Evolutionary conservation across 2,329 filamentous ascomycete species (phyloP).

Genomic region (Aspergillus carbonarius): DNA sequence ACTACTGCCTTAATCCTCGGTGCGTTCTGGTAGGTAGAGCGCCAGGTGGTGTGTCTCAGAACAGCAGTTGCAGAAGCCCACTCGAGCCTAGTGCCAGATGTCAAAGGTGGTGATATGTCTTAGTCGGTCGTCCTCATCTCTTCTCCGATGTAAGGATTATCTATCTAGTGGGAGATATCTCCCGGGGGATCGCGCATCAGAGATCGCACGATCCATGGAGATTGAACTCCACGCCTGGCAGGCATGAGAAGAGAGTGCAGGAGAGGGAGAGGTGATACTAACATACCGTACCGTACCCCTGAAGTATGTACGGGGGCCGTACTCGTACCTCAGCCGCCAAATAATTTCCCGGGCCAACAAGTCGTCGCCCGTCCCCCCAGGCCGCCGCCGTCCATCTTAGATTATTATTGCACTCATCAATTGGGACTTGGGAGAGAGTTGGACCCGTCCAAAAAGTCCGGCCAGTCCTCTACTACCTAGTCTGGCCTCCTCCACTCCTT

Average conservation of each 20-base stretch:
- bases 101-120: background rate
- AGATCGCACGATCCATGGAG: background rate
- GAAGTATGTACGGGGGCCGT: background rate
- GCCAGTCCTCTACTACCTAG: background rate
- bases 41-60: background rate
- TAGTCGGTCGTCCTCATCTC: background rate
- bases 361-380: background rate
- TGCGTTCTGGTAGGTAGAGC: background rate
- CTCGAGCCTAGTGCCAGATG: background rate
- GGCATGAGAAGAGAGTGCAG: background rate
- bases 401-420: background rate
- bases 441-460: background rate
- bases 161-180: background rate
- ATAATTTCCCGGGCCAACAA: background rate
- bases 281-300: background rate
- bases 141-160: background rate
- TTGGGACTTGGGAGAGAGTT: too few relatives aligned
- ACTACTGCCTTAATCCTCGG: background rate
- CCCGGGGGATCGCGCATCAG: background rate
- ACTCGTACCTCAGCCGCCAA: background rate
- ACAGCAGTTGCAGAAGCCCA: background rate
- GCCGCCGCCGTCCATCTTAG: background rate
- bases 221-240: background rate
- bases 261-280: background rate
- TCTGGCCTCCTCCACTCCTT: background rate